Evolutionary conservation across 202 grass and related monocot species (phyloP).

Genomic region (Alloteropsis angusta): DNA sequence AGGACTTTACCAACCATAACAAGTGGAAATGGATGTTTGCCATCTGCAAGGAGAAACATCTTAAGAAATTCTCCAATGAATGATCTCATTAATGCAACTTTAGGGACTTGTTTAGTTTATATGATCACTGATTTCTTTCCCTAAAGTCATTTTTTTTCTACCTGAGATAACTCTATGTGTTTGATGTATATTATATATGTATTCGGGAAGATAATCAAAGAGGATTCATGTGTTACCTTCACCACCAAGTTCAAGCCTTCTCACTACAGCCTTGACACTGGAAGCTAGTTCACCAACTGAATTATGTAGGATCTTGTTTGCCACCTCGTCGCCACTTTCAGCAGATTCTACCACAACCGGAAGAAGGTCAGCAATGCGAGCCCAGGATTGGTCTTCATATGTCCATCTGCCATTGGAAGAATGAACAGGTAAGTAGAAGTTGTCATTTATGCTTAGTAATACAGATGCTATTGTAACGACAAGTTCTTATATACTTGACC

Average conservation of each 20-base stretch:
- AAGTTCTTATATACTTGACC: neutral
- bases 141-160: neutral
- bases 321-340: slow-evolving; percentile 57
- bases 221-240: slow-evolving; percentile 36
- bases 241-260: slow-evolving; percentile 50
- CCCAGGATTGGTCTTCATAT: slow-evolving; percentile 73
- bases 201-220: neutral
- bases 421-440: neutral
- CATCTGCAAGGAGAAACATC: slow-evolving; percentile 38
- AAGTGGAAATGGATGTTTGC: slow-evolving; percentile 49
- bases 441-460: neutral
- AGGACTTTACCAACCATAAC: slow-evolving; percentile 78
- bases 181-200: neutral
- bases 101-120: neutral
- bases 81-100: neutral
- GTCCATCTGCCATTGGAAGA: slow-evolving; percentile 46
- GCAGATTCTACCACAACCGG: slow-evolving; percentile 59
- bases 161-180: neutral
- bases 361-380: slow-evolving; percentile 65
- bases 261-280: slow-evolving; percentile 62
- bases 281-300: slow-evolving; percentile 62
- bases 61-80: neutral
- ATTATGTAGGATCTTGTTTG: slow-evolving; percentile 60
- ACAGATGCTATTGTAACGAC: neutral
- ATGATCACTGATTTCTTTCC: neutral